phyloP scores from a whole-genome alignment of 2,329 filamentous ascomycete species.

The Pseudogymnoascus sp. region DNA sequence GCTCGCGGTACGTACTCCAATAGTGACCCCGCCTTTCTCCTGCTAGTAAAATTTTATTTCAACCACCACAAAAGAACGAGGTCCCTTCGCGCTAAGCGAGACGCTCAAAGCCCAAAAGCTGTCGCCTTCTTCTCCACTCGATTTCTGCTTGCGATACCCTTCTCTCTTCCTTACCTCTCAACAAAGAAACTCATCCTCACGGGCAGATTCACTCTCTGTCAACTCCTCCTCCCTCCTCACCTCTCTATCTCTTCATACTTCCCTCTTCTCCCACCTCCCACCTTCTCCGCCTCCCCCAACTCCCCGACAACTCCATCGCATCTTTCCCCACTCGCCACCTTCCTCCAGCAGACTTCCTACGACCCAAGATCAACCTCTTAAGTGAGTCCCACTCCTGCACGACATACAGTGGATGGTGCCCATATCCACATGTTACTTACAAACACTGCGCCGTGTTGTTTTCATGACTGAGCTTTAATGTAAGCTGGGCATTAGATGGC shows the following conservation, averaged over 20 bases:
- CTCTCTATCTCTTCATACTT: conserved; percentile 12
- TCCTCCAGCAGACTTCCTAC: conserved; percentile 9
- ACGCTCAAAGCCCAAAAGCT: conserved; percentile 11
- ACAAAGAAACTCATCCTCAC: conserved; percentile 18
- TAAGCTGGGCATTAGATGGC: not conserved
- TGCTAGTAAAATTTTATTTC: conserved; percentile 10
- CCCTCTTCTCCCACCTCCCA: conserved; percentile 16
- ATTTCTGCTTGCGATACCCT: conserved; percentile 19
- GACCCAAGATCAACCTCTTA: not conserved
- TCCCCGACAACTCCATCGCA: conserved; percentile 15
- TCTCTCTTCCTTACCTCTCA: conserved; percentile 14
- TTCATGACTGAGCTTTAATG: not conserved
- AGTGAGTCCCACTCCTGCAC: not conserved
- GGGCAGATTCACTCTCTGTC: conserved; percentile 17
- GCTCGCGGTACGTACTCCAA: conserved; percentile 5
- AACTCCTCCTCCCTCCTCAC: conserved; percentile 15
- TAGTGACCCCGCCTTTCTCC: conserved; percentile 7
- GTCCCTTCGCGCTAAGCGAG: conserved; percentile 10
- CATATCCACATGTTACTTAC: not conserved
- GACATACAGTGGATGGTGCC: not conserved
- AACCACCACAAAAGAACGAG: conserved; percentile 7
- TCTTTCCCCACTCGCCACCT: conserved; percentile 16
- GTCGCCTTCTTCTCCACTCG: conserved; percentile 15
- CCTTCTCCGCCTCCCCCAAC: conserved; percentile 11
- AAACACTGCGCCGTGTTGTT: not conserved